These are phyloP conservation scores for Lanmaoa rubissima DNA, from an alignment of 768 basidiomycete genomes.

Conservation along the genomic window DNA sequence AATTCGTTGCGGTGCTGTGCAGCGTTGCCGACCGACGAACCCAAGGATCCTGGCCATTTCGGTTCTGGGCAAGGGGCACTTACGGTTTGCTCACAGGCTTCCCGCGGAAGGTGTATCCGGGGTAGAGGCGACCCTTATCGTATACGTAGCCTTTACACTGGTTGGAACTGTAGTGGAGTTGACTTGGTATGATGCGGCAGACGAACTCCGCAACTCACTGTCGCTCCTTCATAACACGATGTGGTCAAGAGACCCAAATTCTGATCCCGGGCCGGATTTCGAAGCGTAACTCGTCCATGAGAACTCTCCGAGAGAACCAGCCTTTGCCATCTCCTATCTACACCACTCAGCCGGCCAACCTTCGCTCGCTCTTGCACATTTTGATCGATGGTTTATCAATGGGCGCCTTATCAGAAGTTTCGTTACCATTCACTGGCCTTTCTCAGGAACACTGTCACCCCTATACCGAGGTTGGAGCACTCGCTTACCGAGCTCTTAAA, in stretches of 20 bases:
- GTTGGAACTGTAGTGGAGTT: not conserved
- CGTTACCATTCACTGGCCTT: not conserved
- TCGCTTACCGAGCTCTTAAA: not conserved
- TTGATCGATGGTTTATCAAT: not conserved
- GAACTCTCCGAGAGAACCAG: not conserved
- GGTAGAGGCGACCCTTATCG: not conserved
- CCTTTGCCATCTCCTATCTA: not conserved
- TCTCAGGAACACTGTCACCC: not conserved
- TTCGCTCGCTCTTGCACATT: not conserved
- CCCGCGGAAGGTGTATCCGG: not conserved
- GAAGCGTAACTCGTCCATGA: not conserved
- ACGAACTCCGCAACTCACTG: too few species aligned
- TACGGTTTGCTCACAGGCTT: too few species aligned
- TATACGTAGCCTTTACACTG: not conserved
- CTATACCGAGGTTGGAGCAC: not conserved
- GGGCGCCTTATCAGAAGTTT: not conserved
- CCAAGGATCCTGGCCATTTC: not conserved
- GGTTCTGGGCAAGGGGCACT: slow-evolving; percentile 9
- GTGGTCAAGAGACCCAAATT: not conserved
- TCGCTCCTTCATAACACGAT: too few species aligned
- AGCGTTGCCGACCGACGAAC: not conserved
- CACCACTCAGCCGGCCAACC: not conserved
- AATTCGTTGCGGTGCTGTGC: not conserved
- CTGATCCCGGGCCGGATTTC: not conserved
- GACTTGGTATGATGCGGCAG: too few species aligned